phyloP scores from a whole-genome alignment of 2,329 filamentous ascomycete genomes.

The Paraphoma chrysanthemicola region DNA sequence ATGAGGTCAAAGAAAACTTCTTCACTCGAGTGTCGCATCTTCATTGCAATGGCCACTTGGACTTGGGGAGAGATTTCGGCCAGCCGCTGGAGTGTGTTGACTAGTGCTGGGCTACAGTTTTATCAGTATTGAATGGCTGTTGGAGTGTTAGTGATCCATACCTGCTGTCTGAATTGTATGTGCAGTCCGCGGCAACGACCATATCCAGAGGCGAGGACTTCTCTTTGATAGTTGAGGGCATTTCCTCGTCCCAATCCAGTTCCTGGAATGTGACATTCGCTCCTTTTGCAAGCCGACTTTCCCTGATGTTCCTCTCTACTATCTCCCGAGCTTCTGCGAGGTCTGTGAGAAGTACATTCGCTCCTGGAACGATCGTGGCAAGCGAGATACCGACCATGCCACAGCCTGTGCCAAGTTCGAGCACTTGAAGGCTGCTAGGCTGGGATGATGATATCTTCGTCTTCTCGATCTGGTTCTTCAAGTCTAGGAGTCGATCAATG shows the following conservation, averaged over 20 bases:
- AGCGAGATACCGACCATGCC: slow-evolving; percentile 71
- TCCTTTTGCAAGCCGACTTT: slow-evolving; percentile 50
- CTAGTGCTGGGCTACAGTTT: slow-evolving; percentile 62
- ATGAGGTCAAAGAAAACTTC: slow-evolving; percentile 68
- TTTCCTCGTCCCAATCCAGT: slow-evolving; percentile 68
- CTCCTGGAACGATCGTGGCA: slow-evolving; percentile 59
- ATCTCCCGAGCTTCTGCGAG: slow-evolving; percentile 69
- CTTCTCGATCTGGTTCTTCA: slow-evolving; percentile 2
- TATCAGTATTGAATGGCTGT: not conserved
- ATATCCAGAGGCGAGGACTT: slow-evolving; percentile 57
- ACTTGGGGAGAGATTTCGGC: slow-evolving; percentile 57
- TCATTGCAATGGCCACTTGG: slow-evolving; percentile 67
- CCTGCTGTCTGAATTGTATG: slow-evolving; percentile 72
- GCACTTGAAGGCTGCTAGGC: slow-evolving; percentile 44
- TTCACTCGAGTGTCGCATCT: slow-evolving; percentile 72
- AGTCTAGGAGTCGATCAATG: slow-evolving; percentile 53
- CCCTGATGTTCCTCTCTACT: slow-evolving; percentile 61
- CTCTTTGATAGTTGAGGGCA: slow-evolving; percentile 44
- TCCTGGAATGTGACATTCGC: slow-evolving; percentile 57
- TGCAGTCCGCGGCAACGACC: slow-evolving; percentile 73
- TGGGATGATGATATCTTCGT: slow-evolving; percentile 4
- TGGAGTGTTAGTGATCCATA: slow-evolving; percentile 6
- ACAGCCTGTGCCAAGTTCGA: slow-evolving; percentile 74
- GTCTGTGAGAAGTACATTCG: slow-evolving; percentile 68
- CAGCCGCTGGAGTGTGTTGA: slow-evolving; percentile 62